Base-by-base conservation (phyloP, 2,329 filamentous ascomycete species). In the Plenodomus lindquistii region DNA sequence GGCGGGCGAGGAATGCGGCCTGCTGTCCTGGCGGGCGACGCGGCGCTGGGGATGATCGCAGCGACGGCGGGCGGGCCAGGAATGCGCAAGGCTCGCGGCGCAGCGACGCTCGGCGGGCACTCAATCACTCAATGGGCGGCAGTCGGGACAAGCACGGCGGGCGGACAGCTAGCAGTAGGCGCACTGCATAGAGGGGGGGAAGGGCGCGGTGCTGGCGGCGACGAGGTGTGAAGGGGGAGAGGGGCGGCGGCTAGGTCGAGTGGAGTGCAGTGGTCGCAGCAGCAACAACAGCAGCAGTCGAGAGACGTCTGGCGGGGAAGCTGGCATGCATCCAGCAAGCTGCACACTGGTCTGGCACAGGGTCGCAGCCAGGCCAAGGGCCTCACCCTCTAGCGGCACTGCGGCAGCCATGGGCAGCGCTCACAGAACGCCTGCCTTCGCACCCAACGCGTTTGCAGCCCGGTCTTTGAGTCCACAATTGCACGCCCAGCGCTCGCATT, bases 11-110 rank as follows among this genome's bases (percentile, higher is more conserved):
- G 45, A 44, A 48, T 45, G 54, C 54, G 49, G 48, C 47, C 49
- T 56, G 54, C 56, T 55, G 60, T 59, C 52, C 60, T 54, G 58
- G 52, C 41, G 48, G 43, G 37, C 31, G 42, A 36, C 55, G 36
- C 40, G 47, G 50, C 40, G 44, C 44, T 36, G 41, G 46, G 36
- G 43, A 47, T 47, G 42, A 40, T 52, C 24, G 43, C 42, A 42
- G 42, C 41, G 40, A 38, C 44, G 37, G 48, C 40, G 29, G 18
- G 18, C 10, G 16, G 42, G 44, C 44, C 16, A 41, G 31, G 37
- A 35, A 44, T 37, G 48, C 44, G 37, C 40, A 37, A 37, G 35
- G 35, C 27, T 31, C 27, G 27, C 27, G 27, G 27, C 35, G 16
- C 35, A 37, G 18, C 22, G n/a, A 29, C 8, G 29, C 13, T 21